phyloP scores from a whole-genome alignment of 2,329 filamentous ascomycete genomes.

The Phialophora chinensis region DNA sequence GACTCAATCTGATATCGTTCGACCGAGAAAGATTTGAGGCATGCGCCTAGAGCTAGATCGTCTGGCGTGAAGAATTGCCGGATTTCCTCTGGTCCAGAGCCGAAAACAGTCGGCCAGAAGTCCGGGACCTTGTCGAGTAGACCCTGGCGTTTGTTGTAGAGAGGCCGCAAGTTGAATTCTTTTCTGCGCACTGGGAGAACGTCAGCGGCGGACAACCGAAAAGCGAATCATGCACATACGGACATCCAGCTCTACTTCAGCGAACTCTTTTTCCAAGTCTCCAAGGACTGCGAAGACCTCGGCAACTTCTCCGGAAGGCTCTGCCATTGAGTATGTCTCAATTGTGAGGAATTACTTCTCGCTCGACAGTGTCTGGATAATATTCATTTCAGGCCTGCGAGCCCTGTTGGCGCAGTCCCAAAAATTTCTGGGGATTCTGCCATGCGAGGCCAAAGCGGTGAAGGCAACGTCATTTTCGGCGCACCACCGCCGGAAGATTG shows the following conservation, averaged over 20 bases:
- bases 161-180: conserved; percentile 49
- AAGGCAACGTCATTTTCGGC: conserved; percentile 1
- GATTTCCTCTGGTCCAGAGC: conserved; percentile 82
- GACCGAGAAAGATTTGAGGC: conserved; percentile 72
- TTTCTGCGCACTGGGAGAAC: conserved; percentile 35
- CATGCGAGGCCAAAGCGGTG: conserved; percentile 25
- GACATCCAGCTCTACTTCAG: conserved; percentile 80
- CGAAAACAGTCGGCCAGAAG: conserved; percentile 95
- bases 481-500: not conserved
- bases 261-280: conserved; percentile 81
- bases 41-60: conserved; percentile 75
- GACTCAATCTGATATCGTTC: conserved; percentile 76
- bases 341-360: not conserved
- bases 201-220: not conserved
- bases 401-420: not conserved
- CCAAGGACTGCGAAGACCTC: conserved; percentile 65
- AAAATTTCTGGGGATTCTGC: conserved; percentile 31
- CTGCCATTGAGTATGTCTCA: conserved; percentile 17
- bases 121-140: conserved; percentile 75
- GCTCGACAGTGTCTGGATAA: not conserved
- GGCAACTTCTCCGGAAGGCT: conserved; percentile 41
- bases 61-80: conserved; percentile 85
- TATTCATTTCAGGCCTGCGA: not conserved
- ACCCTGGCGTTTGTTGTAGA: conserved; percentile 77
- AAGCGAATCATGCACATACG: conserved; percentile 60